Conservation (phyloP, 768 basidiomycete species). For the Tricholoma sp. region DNA sequence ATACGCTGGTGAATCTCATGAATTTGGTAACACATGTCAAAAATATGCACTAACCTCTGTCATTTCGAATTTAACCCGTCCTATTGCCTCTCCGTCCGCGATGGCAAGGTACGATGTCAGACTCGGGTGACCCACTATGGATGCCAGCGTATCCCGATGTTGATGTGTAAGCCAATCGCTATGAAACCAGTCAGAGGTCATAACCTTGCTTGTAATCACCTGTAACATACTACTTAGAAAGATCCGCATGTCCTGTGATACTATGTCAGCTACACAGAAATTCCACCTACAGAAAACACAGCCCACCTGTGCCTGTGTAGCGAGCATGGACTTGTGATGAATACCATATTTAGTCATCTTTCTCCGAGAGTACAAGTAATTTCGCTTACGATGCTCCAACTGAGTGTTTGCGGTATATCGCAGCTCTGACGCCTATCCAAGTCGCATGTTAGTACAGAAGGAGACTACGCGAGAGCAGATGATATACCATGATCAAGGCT, state of each 20-base stretch:
- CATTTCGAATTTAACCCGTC: constrained; percentile 89
- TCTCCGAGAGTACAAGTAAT: neutral
- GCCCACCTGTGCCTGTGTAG: constrained; percentile 89
- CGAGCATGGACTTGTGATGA: constrained; percentile 76
- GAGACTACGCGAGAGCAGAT: constrained; percentile 13
- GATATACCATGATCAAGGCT: constrained; percentile 38
- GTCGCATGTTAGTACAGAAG: constrained; percentile 4
- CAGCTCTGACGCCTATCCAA: constrained; percentile 75
- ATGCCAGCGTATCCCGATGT: constrained; percentile 90
- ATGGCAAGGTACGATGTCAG: constrained; percentile 84
- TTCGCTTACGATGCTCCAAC: constrained; percentile 77
- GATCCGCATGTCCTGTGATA: constrained; percentile 81
- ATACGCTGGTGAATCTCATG: constrained; percentile 54
- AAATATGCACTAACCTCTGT: constrained; percentile 63
- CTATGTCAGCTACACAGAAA: constrained; percentile 7
- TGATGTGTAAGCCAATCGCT: constrained; percentile 99
- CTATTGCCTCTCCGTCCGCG: constrained; percentile 92
- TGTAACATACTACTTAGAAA: constrained; percentile 84
- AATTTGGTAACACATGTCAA: constrained; percentile 3
- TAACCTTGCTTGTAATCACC: constrained; percentile 3
- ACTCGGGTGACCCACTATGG: constrained; percentile 88
- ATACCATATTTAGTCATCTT: constrained; percentile 11
- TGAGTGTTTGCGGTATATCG: constrained; percentile 97
- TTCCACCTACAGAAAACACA: constrained; percentile 1
- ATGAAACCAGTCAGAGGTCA: constrained; percentile 11